These are phyloP conservation scores for Chaetomiaceae sp. DNA, from an alignment of 2,329 filamentous ascomycete species.

Conservation along the genomic window DNA sequence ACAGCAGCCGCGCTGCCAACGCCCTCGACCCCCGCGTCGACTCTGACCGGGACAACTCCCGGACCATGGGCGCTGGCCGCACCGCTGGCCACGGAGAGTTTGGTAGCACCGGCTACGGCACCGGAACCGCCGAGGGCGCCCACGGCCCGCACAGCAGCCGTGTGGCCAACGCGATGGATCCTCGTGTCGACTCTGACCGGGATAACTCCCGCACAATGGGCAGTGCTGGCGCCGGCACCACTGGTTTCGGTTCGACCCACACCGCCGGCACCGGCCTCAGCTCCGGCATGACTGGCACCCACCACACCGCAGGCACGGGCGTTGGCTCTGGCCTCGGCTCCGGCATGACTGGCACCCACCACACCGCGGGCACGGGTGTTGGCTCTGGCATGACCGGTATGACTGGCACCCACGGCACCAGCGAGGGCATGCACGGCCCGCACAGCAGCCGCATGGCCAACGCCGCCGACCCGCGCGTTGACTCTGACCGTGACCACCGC, in stretches of 20 bases:
- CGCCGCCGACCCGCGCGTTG: constrained; percentile 47
- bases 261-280: neutral
- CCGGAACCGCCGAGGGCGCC: constrained; percentile 21
- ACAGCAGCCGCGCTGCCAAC: constrained; percentile 39
- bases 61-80: neutral
- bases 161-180: constrained; percentile 45
- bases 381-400: too few relatives aligned
- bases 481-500: constrained; percentile 41
- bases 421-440: constrained; percentile 32
- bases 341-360: too few relatives aligned
- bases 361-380: neutral
- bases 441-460: constrained; percentile 40
- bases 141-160: constrained; percentile 38
- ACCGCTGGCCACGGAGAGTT: too few relatives aligned
- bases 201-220: constrained; percentile 32
- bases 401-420: constrained; percentile 6
- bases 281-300: constrained; percentile 2
- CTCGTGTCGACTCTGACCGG: constrained; percentile 44
- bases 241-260: too few relatives aligned
- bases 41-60: constrained; percentile 37
- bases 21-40: constrained; percentile 47
- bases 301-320: neutral
- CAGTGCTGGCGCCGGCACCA: neutral
- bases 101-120: too few relatives aligned
- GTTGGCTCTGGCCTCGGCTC: too few relatives aligned